These are phyloP conservation scores for Neofusicoccum sp. DNA, from an alignment of 2,329 filamentous ascomycete species.

Conservation along the genomic window DNA sequence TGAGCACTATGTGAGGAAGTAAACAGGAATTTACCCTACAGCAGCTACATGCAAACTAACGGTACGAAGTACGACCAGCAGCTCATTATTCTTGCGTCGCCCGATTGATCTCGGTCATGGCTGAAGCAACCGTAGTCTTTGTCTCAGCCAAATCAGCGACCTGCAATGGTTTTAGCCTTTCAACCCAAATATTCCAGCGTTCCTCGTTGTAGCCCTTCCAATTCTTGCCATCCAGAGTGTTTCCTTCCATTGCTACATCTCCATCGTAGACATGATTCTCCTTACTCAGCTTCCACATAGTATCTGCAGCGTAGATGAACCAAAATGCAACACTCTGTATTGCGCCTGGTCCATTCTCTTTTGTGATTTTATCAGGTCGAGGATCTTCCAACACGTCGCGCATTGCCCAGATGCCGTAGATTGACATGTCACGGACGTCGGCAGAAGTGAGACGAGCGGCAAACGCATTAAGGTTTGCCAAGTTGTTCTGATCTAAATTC, in stretches of 20 bases:
- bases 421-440: not conserved
- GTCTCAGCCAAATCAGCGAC: too few species aligned
- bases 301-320: not conserved
- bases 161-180: too few species aligned
- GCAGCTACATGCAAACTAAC: too few species aligned
- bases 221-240: not conserved
- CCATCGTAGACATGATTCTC: not conserved
- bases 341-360: not conserved
- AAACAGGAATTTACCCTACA: too few species aligned
- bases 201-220: slow-evolving; percentile 4
- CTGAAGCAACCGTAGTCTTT: too few species aligned
- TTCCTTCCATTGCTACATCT: not conserved
- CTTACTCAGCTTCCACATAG: not conserved
- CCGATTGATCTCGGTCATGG: too few species aligned
- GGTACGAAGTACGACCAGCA: too few species aligned
- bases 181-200: not conserved
- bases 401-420: slow-evolving; percentile 5
- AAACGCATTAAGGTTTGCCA: slow-evolving; percentile 12
- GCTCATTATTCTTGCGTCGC: too few species aligned
- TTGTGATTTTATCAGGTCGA: too few species aligned
- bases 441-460: not conserved
- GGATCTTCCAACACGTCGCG: not conserved
- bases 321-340: not conserved
- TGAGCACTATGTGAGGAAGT: too few species aligned
- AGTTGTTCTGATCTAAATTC: too few species aligned